Evolutionary conservation across 352 stramenopile genomes (phyloP).

Genomic region (Phytophthora pini): DNA sequence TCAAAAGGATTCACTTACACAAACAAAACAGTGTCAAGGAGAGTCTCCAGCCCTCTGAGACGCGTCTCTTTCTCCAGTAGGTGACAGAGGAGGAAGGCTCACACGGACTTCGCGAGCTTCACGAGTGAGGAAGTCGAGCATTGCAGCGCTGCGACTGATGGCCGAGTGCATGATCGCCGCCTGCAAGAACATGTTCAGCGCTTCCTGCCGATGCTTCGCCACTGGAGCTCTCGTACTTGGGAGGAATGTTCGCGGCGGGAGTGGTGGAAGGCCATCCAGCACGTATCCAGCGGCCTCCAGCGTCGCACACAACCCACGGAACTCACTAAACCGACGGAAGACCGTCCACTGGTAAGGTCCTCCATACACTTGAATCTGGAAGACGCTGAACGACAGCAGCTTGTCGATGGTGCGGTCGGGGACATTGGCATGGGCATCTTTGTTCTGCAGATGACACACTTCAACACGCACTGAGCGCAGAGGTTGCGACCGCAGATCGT

Average conservation of each 20-base stretch:
- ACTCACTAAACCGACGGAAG: conserved; percentile 88
- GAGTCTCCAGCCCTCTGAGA: conserved; percentile 53
- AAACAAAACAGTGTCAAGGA: conserved; percentile 34
- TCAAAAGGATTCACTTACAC: conserved; percentile 2
- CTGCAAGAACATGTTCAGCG: conserved; percentile 81
- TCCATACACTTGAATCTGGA: conserved; percentile 84
- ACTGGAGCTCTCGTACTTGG: conserved; percentile 72
- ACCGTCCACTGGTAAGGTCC: conserved; percentile 88
- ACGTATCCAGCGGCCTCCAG: conserved; percentile 57
- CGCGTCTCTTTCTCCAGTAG: conserved; percentile 49
- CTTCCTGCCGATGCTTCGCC: conserved; percentile 77
- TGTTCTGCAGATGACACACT: conserved; percentile 88
- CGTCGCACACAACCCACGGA: conserved; percentile 59
- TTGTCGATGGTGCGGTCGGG: conserved; percentile 71
- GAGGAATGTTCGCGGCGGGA: conserved; percentile 78
- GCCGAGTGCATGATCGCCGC: conserved; percentile 85
- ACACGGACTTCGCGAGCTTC: conserved; percentile 81
- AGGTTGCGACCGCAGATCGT: conserved; percentile 77
- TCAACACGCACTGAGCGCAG: conserved; percentile 84
- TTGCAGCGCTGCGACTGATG: conserved; percentile 68
- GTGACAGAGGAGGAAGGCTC: conserved; percentile 81
- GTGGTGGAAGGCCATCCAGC: conserved; percentile 62
- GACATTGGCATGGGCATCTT: conserved; percentile 85
- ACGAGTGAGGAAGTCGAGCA: conserved; percentile 82
- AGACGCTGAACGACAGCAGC: conserved; percentile 84